Conservation (phyloP, 2,329 filamentous ascomycete species). For the Colletotrichum musicola region DNA sequence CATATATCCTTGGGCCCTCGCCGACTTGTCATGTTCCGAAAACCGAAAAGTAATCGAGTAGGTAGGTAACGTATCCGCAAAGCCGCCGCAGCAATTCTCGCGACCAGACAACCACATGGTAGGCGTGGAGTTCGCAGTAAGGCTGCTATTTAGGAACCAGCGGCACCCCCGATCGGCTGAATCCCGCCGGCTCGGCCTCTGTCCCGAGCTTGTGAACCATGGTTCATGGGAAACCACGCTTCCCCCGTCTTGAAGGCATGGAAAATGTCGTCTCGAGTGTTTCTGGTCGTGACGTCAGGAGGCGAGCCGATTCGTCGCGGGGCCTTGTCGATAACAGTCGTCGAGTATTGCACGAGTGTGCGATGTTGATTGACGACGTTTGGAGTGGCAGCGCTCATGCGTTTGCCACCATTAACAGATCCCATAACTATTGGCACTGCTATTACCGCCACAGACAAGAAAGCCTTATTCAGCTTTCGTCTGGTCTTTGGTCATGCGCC, state of each 20-base stretch:
- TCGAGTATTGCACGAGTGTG: not conserved
- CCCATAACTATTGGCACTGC: not conserved
- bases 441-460: not conserved
- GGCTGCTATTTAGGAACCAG: not conserved
- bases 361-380: not conserved
- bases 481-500: no score
- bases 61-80: no score
- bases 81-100: conserved; percentile 5
- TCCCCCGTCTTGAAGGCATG: not conserved
- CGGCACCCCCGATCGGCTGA: conserved; percentile 12
- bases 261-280: conserved; percentile 9
- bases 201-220: conserved; percentile 8
- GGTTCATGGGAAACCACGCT: not conserved
- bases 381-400: not conserved
- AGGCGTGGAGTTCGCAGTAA: no score
- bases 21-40: not conserved
- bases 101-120: not conserved
- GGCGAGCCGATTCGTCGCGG: not conserved
- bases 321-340: not conserved
- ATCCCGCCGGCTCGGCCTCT: conserved; percentile 7
- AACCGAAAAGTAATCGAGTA: not conserved
- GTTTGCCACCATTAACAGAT: not conserved
- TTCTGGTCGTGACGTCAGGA: conserved; percentile 4
- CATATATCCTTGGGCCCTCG: not conserved
- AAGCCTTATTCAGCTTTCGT: no score